These are phyloP conservation scores for Thoreauomyces humboldtii DNA, from an alignment of 192 early-diverging fungal species.

Conservation along the genomic window DNA sequence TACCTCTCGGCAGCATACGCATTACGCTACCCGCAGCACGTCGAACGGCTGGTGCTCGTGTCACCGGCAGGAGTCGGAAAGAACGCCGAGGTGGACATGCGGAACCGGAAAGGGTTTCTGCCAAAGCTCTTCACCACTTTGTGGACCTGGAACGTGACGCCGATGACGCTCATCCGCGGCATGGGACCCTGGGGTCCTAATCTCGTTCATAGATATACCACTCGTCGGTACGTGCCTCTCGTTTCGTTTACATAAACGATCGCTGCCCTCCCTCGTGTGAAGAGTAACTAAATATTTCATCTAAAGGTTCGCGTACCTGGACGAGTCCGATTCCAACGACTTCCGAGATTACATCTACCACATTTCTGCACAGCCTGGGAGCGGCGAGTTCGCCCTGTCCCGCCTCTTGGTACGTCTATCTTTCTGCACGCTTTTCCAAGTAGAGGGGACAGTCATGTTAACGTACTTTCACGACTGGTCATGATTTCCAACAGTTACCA, in stretches of 20 bases:
- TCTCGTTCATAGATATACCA: slow-evolving; percentile 52
- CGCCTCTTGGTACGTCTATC: slow-evolving; percentile 68
- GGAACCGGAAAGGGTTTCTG: neutral
- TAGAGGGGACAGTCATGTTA: too few relatives aligned
- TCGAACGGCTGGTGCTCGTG: slow-evolving; percentile 83
- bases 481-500: too few relatives aligned
- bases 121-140: slow-evolving; percentile 4
- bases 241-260: neutral
- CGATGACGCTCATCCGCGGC: slow-evolving; percentile 73
- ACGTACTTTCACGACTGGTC: too few relatives aligned
- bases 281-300: neutral
- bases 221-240: slow-evolving; percentile 22
- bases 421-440: too few relatives aligned
- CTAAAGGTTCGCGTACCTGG: slow-evolving; percentile 62
- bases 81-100: slow-evolving; percentile 11
- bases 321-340: slow-evolving; percentile 60
- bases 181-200: slow-evolving; percentile 74
- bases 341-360: slow-evolving; percentile 82
- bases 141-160: slow-evolving; percentile 64
- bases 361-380: slow-evolving; percentile 69
- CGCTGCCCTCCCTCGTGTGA: neutral
- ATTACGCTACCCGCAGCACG: slow-evolving; percentile 78
- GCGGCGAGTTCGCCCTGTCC: slow-evolving; percentile 80
- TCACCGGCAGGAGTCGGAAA: slow-evolving; percentile 57
- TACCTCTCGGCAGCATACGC: slow-evolving; percentile 86